phyloP scores from a whole-genome alignment of 257 asterid genomes.

The Striga asiatica region DNA sequence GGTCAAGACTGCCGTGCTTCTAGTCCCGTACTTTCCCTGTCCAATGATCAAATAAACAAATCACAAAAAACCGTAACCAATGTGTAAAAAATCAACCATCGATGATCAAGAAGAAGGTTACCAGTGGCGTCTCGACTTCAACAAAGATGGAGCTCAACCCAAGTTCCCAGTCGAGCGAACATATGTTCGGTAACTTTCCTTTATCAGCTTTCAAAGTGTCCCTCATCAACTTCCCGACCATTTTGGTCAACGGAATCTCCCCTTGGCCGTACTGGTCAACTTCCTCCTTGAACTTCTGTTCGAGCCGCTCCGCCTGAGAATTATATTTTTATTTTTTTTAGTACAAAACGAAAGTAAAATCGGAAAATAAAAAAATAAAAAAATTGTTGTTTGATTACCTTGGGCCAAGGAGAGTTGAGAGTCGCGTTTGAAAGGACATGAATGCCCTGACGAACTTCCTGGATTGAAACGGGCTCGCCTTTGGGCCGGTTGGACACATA shows the following conservation, averaged over 20 bases:
- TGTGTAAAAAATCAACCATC: neutral
- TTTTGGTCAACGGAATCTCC: conserved; percentile 28
- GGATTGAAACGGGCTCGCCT: conserved; percentile 26
- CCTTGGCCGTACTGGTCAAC: conserved; percentile 17
- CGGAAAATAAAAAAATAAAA: too few relatives aligned
- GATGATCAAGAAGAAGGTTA: too few relatives aligned
- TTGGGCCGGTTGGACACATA: conserved; percentile 58
- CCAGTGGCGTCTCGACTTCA: conserved; percentile 56
- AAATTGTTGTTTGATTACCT: too few relatives aligned
- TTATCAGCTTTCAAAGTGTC: conserved; percentile 42
- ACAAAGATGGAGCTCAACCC: conserved; percentile 59
- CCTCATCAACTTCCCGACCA: conserved; percentile 49
- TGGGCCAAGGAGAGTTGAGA: conserved; percentile 73
- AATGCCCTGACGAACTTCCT: conserved; percentile 45
- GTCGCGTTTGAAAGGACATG: conserved; percentile 57
- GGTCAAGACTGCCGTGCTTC: conserved; percentile 51
- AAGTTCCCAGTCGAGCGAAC: conserved; percentile 51
- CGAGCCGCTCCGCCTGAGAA: conserved; percentile 35
- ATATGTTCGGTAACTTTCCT: conserved; percentile 41
- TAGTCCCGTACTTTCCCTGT: conserved; percentile 45
- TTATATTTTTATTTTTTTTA: too few relatives aligned
- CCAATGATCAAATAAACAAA: neutral
- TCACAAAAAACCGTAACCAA: neutral
- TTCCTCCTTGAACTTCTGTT: conserved; percentile 26
- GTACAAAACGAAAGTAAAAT: too few relatives aligned